Percentiles rank a stretch among this genome's conserved stretches.
These are phyloP conservation scores for Pseudocercospora fuligena DNA, from an alignment of 2,329 filamentous ascomycete species.

Conservation along the genomic window DNA sequence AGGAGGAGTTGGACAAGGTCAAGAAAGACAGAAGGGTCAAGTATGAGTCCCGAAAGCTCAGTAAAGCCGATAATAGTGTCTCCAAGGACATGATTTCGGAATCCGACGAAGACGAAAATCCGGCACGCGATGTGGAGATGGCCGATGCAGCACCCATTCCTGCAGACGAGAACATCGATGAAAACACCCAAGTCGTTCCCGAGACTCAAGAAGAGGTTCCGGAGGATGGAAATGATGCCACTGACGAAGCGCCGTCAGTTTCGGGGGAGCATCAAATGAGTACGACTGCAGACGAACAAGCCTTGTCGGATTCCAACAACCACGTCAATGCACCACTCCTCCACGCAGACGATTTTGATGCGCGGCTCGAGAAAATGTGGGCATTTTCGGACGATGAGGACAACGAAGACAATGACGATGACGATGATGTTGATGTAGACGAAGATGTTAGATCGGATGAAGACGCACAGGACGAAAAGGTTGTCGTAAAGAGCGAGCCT, in stretches of 20 bases:
- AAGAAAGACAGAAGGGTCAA: constrained; percentile 23
- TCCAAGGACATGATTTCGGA: constrained; percentile 18
- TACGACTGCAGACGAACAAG: background rate
- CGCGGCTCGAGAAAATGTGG: background rate
- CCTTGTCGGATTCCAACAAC: background rate
- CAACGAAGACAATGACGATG: background rate
- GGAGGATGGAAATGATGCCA: background rate
- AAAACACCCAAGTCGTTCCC: background rate
- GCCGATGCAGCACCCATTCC: background rate
- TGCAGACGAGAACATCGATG: background rate
- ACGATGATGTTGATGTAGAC: background rate
- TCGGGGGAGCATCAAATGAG: background rate
- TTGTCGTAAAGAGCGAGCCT: background rate
- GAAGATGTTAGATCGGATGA: background rate
- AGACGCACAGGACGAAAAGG: background rate
- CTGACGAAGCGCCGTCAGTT: background rate
- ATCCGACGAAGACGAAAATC: constrained; percentile 17
- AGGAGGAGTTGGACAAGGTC: constrained; percentile 24
- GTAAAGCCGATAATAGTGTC: background rate
- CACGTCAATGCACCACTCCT: background rate
- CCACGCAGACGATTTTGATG: background rate
- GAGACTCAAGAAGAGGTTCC: background rate
- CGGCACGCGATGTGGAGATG: background rate
- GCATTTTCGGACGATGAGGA: background rate
- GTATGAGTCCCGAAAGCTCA: background rate